A percentile compares a stretch with the other conserved stretches of the same genome.
These are phyloP conservation scores for Fonsecaea nubica DNA, from an alignment of 2,329 filamentous ascomycete species.

Conservation along the genomic window DNA sequence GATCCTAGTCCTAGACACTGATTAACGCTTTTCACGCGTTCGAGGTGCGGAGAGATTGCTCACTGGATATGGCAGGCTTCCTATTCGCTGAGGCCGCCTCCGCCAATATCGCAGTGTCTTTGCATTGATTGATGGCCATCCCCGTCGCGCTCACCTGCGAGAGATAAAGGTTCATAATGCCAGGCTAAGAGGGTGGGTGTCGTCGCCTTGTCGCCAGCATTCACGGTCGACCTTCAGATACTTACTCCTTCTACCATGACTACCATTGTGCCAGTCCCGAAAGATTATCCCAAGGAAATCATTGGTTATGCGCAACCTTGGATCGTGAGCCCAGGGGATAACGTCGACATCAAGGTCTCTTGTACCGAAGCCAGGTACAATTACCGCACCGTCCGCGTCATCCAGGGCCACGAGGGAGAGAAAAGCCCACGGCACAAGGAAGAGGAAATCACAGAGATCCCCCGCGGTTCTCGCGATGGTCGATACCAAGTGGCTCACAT, in stretches of 20 bases:
- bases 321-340: slow-evolving; percentile 9
- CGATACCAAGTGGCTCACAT: slow-evolving; percentile 22
- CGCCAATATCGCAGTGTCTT: no score
- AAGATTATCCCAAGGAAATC: slow-evolving; percentile 14
- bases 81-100: no score
- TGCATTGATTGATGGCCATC: no score
- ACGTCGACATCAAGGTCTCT: slow-evolving; percentile 24
- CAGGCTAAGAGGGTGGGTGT: no score
- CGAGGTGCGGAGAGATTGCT: no score
- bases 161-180: no score
- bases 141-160: no score
- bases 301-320: slow-evolving; percentile 23
- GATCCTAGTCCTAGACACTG: no score
- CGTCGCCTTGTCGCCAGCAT: no score
- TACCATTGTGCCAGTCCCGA: slow-evolving; percentile 1
- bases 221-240: no score
- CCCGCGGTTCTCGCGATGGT: slow-evolving; percentile 17
- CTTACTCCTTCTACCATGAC: slow-evolving; percentile 1
- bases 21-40: no score
- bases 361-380: slow-evolving; percentile 28
- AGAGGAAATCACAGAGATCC: slow-evolving; percentile 22
- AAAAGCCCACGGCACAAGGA: slow-evolving; percentile 22
- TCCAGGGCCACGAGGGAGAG: slow-evolving; percentile 26
- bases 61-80: no score
- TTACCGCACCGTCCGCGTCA: slow-evolving; percentile 26